These are phyloP conservation scores for Cystobasidium onofrii DNA, from an alignment of 768 basidiomycete species.

Conservation along the genomic window DNA sequence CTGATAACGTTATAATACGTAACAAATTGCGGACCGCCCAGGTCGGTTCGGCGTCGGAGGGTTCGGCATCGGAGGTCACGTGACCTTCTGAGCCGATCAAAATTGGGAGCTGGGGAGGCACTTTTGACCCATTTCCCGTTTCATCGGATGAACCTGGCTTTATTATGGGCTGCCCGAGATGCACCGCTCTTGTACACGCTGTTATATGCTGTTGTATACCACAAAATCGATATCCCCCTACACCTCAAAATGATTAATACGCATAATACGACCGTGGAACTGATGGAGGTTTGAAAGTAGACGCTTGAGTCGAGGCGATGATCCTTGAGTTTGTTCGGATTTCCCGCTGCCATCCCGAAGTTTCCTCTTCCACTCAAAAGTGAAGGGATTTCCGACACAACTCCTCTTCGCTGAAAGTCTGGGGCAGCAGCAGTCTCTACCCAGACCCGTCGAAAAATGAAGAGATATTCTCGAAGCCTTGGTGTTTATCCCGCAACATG, in stretches of 20 bases:
- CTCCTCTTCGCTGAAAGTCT: conserved; percentile 67
- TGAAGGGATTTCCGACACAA: conserved; percentile 76
- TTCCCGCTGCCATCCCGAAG: conserved; percentile 79
- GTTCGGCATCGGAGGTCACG: too few species aligned
- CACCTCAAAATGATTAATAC: conserved; percentile 37
- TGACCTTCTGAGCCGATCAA: too few species aligned
- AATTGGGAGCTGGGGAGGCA: conserved; percentile 34
- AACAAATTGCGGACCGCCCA: too few species aligned
- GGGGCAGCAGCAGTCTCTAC: conserved; percentile 72
- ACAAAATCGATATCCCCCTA: conserved; percentile 11
- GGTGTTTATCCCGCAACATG: too few species aligned
- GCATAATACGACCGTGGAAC: conserved; percentile 40
- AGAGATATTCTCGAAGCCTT: too few species aligned
- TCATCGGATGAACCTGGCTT: conserved; percentile 33
- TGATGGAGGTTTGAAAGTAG: conserved; percentile 77
- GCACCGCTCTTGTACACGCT: conserved; percentile 60
- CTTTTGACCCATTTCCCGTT: conserved; percentile 37
- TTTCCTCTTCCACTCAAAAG: conserved; percentile 83
- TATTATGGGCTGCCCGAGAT: conserved; percentile 50
- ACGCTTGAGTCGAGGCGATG: conserved; percentile 73
- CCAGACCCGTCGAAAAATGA: too few species aligned
- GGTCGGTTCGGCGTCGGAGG: too few species aligned
- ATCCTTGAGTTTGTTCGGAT: conserved; percentile 87
- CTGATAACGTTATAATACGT: too few species aligned
- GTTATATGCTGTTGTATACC: conserved; percentile 58